Conservation (phyloP, 2,329 filamentous ascomycete genomes). For the Coleophoma crateriformis region DNA sequence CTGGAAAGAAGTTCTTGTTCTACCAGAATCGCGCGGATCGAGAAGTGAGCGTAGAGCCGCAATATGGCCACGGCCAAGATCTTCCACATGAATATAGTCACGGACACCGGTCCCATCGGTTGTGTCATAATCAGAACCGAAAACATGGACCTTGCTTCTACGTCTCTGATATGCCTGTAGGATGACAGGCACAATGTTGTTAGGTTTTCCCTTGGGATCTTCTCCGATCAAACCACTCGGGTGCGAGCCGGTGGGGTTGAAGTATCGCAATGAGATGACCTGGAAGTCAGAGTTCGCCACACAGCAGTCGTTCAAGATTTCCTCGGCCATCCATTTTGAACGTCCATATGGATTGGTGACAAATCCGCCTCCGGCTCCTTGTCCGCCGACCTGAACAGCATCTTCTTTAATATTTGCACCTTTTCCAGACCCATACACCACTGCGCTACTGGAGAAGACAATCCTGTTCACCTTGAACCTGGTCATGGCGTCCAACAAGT, state of each 20-base stretch:
- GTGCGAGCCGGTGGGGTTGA: constrained; percentile 64
- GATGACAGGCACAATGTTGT: constrained; percentile 60
- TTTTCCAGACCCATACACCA: constrained; percentile 52
- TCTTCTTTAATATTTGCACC: constrained; percentile 36
- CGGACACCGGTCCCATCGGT: constrained; percentile 60
- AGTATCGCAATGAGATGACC: constrained; percentile 59
- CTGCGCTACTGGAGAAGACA: constrained; percentile 64
- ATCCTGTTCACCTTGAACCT: constrained; percentile 59
- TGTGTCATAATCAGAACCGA: constrained; percentile 61
- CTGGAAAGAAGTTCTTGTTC: background rate
- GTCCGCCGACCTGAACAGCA: constrained; percentile 37
- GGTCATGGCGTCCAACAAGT: constrained; percentile 50
- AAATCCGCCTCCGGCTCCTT: constrained; percentile 24
- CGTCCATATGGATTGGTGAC: constrained; percentile 62
- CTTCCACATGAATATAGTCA: constrained; percentile 64
- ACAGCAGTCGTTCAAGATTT: constrained; percentile 57
- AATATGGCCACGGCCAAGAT: constrained; percentile 59
- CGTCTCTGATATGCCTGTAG: constrained; percentile 54
- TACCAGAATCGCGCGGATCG: background rate
- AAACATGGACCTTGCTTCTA: constrained; percentile 49
- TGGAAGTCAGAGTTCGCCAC: constrained; percentile 55
- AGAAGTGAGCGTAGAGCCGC: constrained; percentile 41
- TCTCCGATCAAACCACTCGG: constrained; percentile 58
- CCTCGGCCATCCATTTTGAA: constrained; percentile 64
- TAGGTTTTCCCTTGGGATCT: constrained; percentile 54